Evolutionary conservation across 164 flowering plant genomes (phyloP).

Genomic region (Aristolochia fimbriata): DNA sequence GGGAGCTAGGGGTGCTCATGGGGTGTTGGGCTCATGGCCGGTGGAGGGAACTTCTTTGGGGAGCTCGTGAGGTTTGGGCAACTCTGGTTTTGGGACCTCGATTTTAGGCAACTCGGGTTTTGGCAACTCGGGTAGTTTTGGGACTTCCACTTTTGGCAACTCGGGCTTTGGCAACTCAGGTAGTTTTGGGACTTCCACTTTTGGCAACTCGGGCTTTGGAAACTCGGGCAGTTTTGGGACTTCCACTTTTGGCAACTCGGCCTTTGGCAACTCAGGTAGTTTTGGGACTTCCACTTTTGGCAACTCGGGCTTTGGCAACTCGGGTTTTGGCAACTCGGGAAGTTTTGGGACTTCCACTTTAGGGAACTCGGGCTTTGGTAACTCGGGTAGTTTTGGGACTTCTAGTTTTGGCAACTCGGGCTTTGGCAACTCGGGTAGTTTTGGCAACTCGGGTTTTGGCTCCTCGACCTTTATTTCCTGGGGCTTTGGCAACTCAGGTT

Average conservation of each 20-base stretch:
- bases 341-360: neutral
- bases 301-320: neutral
- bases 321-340: neutral
- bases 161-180: neutral
- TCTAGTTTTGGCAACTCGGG: slow-evolving; percentile 4
- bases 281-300: too few relatives aligned
- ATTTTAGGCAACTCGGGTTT: slow-evolving; percentile 1
- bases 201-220: neutral
- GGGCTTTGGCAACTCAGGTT: neutral
- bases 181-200: neutral
- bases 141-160: neutral
- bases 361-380: neutral
- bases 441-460: neutral
- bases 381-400: neutral
- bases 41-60: neutral
- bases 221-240: neutral
- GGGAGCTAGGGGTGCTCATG: neutral
- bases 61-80: neutral
- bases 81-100: neutral
- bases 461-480: neutral
- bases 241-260: neutral
- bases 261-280: neutral
- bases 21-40: neutral
- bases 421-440: neutral
- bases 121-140: neutral